Conservation (phyloP, 306 rosid species). For the Rubus parviflorus region DNA sequence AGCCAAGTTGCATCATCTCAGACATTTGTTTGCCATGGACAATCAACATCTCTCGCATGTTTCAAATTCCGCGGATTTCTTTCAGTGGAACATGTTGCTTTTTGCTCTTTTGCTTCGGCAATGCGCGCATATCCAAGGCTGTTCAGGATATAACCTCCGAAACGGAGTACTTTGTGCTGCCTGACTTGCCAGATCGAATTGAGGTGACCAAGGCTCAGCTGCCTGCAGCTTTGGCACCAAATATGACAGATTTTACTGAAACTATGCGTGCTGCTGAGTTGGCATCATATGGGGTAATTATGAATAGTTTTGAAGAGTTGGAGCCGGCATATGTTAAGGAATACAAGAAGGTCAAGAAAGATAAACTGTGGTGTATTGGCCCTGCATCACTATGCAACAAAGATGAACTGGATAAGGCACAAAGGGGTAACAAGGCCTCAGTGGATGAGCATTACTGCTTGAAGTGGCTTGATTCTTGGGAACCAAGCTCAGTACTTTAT, state of each 20-base stretch:
- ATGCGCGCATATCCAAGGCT: background rate
- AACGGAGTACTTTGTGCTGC: slow-evolving; percentile 35
- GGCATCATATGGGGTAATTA: slow-evolving; percentile 34
- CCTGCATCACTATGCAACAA: slow-evolving; percentile 55
- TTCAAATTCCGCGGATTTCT: slow-evolving; percentile 56
- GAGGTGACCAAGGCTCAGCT: slow-evolving; percentile 39
- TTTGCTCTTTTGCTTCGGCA: slow-evolving; percentile 30
- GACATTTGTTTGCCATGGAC: slow-evolving; percentile 50
- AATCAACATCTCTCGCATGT: slow-evolving; percentile 39
- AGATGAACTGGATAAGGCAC: slow-evolving; percentile 27
- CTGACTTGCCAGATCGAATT: slow-evolving; percentile 36
- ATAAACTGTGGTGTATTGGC: slow-evolving; percentile 44
- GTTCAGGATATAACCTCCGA: slow-evolving; percentile 4
- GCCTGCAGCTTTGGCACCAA: background rate
- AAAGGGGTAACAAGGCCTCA: slow-evolving; percentile 47
- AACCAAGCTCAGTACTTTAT: slow-evolving; percentile 33
- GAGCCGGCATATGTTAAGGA: slow-evolving; percentile 36
- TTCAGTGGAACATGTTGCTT: slow-evolving; percentile 50
- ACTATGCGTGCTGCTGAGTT: slow-evolving; percentile 25
- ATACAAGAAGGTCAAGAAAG: slow-evolving; percentile 20
- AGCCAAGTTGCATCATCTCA: slow-evolving; percentile 43
- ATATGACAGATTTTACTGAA: background rate
- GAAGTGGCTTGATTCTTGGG: slow-evolving; percentile 48
- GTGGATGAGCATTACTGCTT: slow-evolving; percentile 30
- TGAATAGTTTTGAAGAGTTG: slow-evolving; percentile 53